Base-by-base conservation (phyloP, 768 basidiomycete species). In the Mycena indigotica region DNA sequence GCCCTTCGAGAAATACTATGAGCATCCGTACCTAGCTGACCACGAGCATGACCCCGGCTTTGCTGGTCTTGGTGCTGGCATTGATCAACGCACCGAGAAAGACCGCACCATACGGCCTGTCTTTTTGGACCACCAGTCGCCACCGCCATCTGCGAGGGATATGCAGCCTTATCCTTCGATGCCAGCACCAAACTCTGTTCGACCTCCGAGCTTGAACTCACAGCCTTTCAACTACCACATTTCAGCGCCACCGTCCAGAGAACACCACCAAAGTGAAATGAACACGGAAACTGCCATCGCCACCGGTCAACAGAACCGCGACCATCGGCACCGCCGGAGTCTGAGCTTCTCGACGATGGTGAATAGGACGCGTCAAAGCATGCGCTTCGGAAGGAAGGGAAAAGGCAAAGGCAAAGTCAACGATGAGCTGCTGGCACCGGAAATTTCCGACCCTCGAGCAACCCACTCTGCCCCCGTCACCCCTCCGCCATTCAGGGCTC, bases 1-100 rank as follows among this genome's bases (percentile, higher is more conserved):
- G 1, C 62, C 62, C 4, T 63, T 59, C 28, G 41, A 60, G 3
- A 63, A 63, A 23, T 59, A n/a, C 19, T 63, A 63, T 26, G 62
- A 59, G 15, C 62, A 62, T 17, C 61, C 61, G 15, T 53, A 58
- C 46, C 44, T 54, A 2, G 54, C 51, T 2, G 45, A 58, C 12
- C 54, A 48, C 21, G 57, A 62, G 1, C 50, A 56, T 1, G 62
- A 63, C 44, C 30, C 62, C 3, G 62, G 62, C 6, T 63, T 63
- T 24, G 62, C 62, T 8, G 62, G 62, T 6, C 40, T 63, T 23
- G 62, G 62, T 21, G 62, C 62, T 1, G 62, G 62, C 5, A 30
- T 50, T 13, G 58, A 59, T 28, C 24, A 57, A 1, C 39, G 17
- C 2, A 3, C 29, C 41, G 39, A 58, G 58, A 63, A 63, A n/a